Evolutionary conservation across 192 early-diverging fungal species (phyloP).

Genomic region (Linnemannia exigua): DNA sequence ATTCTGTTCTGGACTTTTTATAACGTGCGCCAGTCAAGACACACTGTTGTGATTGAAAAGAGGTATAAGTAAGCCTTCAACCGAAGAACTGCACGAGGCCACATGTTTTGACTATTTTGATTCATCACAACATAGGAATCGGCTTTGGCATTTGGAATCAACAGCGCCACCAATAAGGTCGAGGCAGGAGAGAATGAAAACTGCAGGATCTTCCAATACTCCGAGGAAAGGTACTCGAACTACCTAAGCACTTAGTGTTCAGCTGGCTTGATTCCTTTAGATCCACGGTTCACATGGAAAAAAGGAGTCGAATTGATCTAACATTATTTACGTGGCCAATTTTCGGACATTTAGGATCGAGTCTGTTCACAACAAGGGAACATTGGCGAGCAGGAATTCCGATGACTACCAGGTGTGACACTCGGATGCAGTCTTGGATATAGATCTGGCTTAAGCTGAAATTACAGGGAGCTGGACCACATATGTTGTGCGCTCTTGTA

Average conservation of each 20-base stretch:
- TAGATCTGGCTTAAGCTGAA: not conserved
- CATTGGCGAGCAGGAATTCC: slow-evolving; percentile 64
- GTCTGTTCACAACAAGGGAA: slow-evolving; percentile 53
- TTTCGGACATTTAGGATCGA: slow-evolving; percentile 48
- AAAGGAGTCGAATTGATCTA: not conserved
- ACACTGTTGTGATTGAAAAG: not conserved
- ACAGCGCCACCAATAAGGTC: slow-evolving; percentile 72
- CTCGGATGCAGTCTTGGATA: not conserved
- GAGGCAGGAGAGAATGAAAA: slow-evolving; percentile 81
- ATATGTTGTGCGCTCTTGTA: not conserved
- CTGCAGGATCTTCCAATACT: slow-evolving; percentile 79
- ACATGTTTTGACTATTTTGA: not conserved
- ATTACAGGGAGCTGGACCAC: not conserved
- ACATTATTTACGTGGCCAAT: not conserved
- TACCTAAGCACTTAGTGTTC: no score
- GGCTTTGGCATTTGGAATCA: slow-evolving; percentile 78
- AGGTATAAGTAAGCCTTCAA: not conserved
- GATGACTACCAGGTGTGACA: slow-evolving; percentile 68
- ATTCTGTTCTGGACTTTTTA: not conserved
- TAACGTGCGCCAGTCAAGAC: not conserved
- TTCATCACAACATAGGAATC: slow-evolving; percentile 61
- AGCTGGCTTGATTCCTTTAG: not conserved
- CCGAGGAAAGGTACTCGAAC: slow-evolving; percentile 57
- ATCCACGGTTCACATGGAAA: not conserved
- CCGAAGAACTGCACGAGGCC: not conserved